Conservation (phyloP, 257 asterid species). For the Solanum habrochaites region DNA sequence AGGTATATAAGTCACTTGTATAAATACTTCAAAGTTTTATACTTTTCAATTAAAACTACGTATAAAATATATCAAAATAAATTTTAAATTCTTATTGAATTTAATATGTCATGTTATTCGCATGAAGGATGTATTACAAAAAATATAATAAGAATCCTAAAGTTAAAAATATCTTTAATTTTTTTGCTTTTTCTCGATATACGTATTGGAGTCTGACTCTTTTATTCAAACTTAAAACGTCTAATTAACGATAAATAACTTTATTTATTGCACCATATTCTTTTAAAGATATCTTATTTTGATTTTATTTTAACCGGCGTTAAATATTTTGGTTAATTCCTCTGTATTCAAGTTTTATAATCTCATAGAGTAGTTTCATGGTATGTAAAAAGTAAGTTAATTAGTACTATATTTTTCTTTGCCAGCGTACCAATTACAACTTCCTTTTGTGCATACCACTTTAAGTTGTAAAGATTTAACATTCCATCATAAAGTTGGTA, state of each 20-base stretch:
- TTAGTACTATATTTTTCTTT: background rate
- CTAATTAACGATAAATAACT: no score
- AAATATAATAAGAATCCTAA: background rate
- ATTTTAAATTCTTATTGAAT: background rate
- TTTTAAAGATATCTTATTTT: background rate
- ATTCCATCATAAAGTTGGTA: background rate
- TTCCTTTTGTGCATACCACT: background rate
- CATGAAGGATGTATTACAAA: background rate
- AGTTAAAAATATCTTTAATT: background rate
- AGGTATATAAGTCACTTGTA: background rate
- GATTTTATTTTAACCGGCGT: background rate
- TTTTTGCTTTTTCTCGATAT: no score
- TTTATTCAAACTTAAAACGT: no score
- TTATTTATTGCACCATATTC: background rate
- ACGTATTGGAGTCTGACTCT: background rate
- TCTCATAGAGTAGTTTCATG: background rate
- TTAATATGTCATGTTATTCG: background rate
- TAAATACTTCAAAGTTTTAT: background rate
- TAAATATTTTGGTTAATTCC: background rate
- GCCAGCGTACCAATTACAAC: background rate
- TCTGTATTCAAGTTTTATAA: background rate
- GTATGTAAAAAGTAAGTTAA: background rate
- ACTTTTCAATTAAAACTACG: background rate
- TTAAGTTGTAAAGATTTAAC: background rate
- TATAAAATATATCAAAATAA: background rate